phyloP scores from a whole-genome alignment of 441 rosid species.

The Corymbia calophylla region DNA sequence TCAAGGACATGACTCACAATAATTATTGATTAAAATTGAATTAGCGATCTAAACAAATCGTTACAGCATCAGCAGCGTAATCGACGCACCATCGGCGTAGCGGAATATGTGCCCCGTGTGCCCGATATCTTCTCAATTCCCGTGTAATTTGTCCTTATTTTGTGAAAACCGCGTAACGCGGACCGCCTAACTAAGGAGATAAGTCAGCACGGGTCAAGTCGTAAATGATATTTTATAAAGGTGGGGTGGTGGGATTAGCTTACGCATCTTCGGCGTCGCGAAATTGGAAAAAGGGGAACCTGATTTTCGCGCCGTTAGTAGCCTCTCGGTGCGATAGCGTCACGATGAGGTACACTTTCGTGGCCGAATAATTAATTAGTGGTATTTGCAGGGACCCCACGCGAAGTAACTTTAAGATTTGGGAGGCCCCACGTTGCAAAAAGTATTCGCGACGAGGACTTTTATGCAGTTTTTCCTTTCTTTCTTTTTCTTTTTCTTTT shows the following conservation, averaged over 20 bases:
- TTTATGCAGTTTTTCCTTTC: neutral
- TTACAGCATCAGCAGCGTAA: neutral
- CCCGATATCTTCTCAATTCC: neutral
- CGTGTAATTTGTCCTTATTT: neutral
- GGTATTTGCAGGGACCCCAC: neutral
- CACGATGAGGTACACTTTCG: neutral
- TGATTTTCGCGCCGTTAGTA: neutral
- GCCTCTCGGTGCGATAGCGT: neutral
- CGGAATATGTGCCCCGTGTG: neutral
- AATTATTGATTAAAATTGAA: neutral
- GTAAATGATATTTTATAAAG: neutral
- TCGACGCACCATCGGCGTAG: neutral
- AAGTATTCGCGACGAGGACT: neutral
- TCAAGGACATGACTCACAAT: neutral
- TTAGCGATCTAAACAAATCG: neutral
- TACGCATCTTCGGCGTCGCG: neutral
- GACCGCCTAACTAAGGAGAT: neutral
- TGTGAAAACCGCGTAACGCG: neutral
- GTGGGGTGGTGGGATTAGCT: neutral
- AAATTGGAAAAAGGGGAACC: neutral
- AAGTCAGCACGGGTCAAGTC: neutral
- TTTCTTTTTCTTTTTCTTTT: neutral
- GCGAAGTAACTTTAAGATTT: neutral
- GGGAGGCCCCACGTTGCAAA: neutral
- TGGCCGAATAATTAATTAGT: neutral